Conservation (phyloP, 1,284 basidiomycete genomes). For the Hymenochaete sp. region DNA sequence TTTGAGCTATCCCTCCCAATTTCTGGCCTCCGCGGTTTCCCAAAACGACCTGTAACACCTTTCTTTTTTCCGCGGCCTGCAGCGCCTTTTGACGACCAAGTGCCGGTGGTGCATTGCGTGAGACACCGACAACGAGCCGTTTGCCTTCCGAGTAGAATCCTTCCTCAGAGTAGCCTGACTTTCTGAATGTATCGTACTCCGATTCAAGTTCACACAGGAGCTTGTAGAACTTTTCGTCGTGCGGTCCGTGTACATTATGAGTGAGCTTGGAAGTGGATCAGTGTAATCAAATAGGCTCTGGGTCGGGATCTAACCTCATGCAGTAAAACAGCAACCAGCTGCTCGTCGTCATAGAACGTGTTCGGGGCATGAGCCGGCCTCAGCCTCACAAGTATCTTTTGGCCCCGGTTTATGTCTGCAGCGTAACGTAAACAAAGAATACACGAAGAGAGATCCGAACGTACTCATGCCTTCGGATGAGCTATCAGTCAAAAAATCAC, state of each 20-base stretch:
- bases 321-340: slow-evolving; percentile 71
- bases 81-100: slow-evolving; percentile 58
- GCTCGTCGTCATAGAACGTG: slow-evolving; percentile 69
- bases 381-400: slow-evolving; percentile 74
- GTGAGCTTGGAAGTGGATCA: slow-evolving; percentile 47
- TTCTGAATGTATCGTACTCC: slow-evolving; percentile 69
- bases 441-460: slow-evolving; percentile 18
- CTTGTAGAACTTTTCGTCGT: slow-evolving; percentile 78
- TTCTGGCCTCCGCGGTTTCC: slow-evolving; percentile 41
- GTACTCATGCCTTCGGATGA: slow-evolving; percentile 34
- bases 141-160: slow-evolving; percentile 73
- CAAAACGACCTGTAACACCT: slow-evolving; percentile 37
- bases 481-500: slow-evolving; percentile 1
- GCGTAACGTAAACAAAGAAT: slow-evolving; percentile 1
- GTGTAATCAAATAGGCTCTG: too few species aligned
- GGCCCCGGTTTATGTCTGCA: slow-evolving; percentile 66
- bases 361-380: slow-evolving; percentile 60
- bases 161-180: slow-evolving; percentile 72
- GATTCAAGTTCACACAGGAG: slow-evolving; percentile 69
- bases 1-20: slow-evolving; percentile 37
- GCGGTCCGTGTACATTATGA: slow-evolving; percentile 81
- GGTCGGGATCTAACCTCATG: slow-evolving; percentile 63
- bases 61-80: slow-evolving; percentile 69
- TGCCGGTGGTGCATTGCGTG: slow-evolving; percentile 57
- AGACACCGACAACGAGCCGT: slow-evolving; percentile 50